Conservation (phyloP, 306 rosid species). For the Arachis hypogaea region DNA sequence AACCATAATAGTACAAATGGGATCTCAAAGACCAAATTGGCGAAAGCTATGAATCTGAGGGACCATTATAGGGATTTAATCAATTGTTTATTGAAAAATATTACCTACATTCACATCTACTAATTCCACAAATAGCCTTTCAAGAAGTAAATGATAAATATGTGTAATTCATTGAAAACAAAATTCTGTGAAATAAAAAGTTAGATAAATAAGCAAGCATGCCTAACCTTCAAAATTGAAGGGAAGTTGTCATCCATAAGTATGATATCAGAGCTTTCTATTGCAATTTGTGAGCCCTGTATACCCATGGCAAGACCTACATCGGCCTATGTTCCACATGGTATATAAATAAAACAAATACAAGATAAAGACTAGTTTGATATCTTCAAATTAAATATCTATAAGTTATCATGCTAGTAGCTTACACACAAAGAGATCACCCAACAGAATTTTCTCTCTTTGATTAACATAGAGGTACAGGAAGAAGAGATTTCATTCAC, state of each 20-base stretch:
- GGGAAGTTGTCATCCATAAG: slow-evolving; percentile 93
- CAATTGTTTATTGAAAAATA: neutral
- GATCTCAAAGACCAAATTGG: no score
- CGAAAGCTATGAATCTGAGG: no score
- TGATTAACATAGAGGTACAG: no score
- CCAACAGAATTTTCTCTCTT: neutral
- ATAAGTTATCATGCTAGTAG: neutral
- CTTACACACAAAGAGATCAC: slow-evolving; percentile 1
- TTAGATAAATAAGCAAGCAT: neutral
- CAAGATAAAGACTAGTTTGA: slow-evolving; percentile 11
- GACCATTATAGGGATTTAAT: no score
- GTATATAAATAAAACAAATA: slow-evolving; percentile 29
- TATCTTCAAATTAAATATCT: neutral
- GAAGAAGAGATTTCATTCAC: no score
- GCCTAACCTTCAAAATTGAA: slow-evolving; percentile 78
- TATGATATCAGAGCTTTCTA: slow-evolving; percentile 92
- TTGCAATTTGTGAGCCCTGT: slow-evolving; percentile 88
- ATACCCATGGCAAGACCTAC: slow-evolving; percentile 97
- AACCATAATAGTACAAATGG: no score
- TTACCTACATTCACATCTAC: slow-evolving; percentile 14
- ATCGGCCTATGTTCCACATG: slow-evolving; percentile 64
- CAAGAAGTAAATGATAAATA: slow-evolving; percentile 18
- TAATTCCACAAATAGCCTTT: slow-evolving; percentile 13
- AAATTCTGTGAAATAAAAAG: neutral
- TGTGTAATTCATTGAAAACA: slow-evolving; percentile 11